A percentile compares a stretch with the other conserved stretches of the same genome.
Conservation (phyloP, 441 rosid species). For the Pelargonium australe region DNA sequence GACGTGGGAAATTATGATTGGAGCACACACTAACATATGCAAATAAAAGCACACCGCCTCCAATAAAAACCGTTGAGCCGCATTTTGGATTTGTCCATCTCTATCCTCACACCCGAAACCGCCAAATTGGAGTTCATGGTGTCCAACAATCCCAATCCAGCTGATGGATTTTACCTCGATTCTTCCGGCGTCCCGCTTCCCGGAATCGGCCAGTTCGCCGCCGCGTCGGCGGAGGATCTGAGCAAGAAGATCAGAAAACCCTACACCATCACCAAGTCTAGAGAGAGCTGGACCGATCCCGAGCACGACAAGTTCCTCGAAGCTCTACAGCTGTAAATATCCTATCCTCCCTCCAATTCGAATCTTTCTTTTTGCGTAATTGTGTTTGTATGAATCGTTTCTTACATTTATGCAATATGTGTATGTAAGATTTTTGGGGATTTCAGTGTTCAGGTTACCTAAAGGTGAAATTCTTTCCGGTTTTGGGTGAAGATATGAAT, state of each 20-base stretch:
- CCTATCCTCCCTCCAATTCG: background rate
- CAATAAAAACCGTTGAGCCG: too few species aligned
- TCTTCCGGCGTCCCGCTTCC: slow-evolving; percentile 64
- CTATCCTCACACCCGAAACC: too few species aligned
- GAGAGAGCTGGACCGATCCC: slow-evolving; percentile 67
- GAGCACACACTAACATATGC: too few species aligned
- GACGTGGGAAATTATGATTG: too few species aligned
- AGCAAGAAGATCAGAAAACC: slow-evolving; percentile 54
- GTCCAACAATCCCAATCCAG: slow-evolving; percentile 57
- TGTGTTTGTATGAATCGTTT: background rate
- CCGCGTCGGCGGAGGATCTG: slow-evolving; percentile 27
- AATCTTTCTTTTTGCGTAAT: background rate
- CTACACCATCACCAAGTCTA: slow-evolving; percentile 57
- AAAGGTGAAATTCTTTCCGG: too few species aligned
- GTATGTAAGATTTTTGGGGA: too few species aligned
- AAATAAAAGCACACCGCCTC: too few species aligned
- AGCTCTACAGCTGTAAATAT: slow-evolving; percentile 31
- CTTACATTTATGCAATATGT: too few species aligned
- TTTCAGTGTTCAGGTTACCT: too few species aligned
- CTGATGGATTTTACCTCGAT: slow-evolving; percentile 61
- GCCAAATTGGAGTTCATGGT: slow-evolving; percentile 32
- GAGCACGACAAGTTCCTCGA: slow-evolving; percentile 37
- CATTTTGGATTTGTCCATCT: too few species aligned
- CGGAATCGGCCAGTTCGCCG: slow-evolving; percentile 45
- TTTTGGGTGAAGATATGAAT: too few species aligned